Evolutionary conservation across 495 filamentous ascomycete genomes (phyloP).

Genomic region (Trichoderma virens): DNA sequence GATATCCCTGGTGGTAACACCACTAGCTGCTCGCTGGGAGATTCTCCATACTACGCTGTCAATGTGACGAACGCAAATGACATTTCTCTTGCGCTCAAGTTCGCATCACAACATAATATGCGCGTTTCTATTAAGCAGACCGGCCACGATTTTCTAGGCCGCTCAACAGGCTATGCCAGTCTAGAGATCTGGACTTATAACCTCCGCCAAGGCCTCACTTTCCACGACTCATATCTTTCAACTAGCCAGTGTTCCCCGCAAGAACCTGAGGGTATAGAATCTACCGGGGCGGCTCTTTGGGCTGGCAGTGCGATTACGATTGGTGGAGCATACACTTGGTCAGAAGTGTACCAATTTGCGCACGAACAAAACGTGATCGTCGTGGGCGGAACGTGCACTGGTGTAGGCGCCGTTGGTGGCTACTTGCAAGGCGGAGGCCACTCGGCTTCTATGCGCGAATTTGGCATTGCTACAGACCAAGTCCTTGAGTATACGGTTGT

Average conservation of each 20-base stretch:
- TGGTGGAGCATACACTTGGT: constrained; percentile 37
- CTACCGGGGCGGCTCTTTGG: constrained; percentile 18
- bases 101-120: constrained; percentile 51
- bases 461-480: constrained; percentile 41
- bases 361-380: constrained; percentile 29
- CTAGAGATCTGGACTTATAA: constrained; percentile 51
- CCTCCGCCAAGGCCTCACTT: constrained; percentile 31
- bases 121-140: constrained; percentile 60
- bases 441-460: constrained; percentile 26
- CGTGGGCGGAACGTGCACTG: constrained; percentile 38
- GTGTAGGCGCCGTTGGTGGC: constrained; percentile 45
- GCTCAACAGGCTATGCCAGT: constrained; percentile 40
- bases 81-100: constrained; percentile 52
- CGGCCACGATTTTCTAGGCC: constrained; percentile 55
- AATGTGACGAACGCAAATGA: constrained; percentile 49
- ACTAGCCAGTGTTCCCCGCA: constrained; percentile 11
- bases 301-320: constrained; percentile 36
- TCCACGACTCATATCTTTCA: constrained; percentile 11
- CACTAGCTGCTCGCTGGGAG: constrained; percentile 45
- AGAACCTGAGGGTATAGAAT: constrained; percentile 22
- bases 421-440: constrained; percentile 50
- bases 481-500: constrained; percentile 40
- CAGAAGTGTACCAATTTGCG: constrained; percentile 36
- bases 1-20: constrained; percentile 25
- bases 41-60: constrained; percentile 51